phyloP scores from a whole-genome alignment of 768 basidiomycete species.

The Termitomyces sp. region DNA sequence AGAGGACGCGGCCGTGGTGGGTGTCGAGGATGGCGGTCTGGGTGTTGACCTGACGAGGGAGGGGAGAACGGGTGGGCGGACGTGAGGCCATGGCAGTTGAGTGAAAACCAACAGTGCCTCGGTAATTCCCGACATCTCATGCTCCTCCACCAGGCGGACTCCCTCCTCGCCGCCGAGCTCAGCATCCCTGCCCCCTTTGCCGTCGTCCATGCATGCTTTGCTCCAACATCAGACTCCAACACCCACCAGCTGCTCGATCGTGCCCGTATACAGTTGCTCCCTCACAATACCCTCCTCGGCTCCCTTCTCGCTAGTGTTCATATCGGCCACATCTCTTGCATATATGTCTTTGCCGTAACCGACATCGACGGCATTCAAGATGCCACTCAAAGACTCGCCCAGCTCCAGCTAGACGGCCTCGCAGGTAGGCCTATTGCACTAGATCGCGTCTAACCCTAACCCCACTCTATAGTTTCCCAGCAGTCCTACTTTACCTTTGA shows the following conservation, averaged over 20 bases:
- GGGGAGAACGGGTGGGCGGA: constrained; percentile 54
- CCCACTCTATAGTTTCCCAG: constrained; percentile 32
- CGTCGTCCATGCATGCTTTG: constrained; percentile 42
- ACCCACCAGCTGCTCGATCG: constrained; percentile 43
- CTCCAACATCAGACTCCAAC: constrained; percentile 14
- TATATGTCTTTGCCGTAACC: constrained; percentile 56
- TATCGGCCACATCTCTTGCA: constrained; percentile 33
- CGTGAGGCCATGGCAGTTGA: constrained; percentile 12
- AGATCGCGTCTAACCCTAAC: constrained; percentile 16
- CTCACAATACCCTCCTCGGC: constrained; percentile 30
- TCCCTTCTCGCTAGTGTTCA: constrained; percentile 49
- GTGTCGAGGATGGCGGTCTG: constrained; percentile 79
- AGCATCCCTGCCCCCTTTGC: neutral
- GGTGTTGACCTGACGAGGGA: constrained; percentile 57
- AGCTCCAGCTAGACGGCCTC: constrained; percentile 43
- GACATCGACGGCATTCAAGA: constrained; percentile 24
- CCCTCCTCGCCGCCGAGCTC: constrained; percentile 1
- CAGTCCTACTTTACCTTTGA: constrained; percentile 38
- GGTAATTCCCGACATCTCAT: constrained; percentile 11
- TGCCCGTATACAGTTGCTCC: constrained; percentile 45
- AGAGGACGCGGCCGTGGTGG: constrained; percentile 81
- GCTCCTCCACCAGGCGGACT: constrained; percentile 2
- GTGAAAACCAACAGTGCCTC: constrained; percentile 4
- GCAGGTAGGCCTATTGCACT: constrained; percentile 34
- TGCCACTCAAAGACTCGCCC: constrained; percentile 25